Evolutionary conservation across 2,329 filamentous ascomycete species (phyloP).

Genomic region (Coniochaeta hoffmannii): DNA sequence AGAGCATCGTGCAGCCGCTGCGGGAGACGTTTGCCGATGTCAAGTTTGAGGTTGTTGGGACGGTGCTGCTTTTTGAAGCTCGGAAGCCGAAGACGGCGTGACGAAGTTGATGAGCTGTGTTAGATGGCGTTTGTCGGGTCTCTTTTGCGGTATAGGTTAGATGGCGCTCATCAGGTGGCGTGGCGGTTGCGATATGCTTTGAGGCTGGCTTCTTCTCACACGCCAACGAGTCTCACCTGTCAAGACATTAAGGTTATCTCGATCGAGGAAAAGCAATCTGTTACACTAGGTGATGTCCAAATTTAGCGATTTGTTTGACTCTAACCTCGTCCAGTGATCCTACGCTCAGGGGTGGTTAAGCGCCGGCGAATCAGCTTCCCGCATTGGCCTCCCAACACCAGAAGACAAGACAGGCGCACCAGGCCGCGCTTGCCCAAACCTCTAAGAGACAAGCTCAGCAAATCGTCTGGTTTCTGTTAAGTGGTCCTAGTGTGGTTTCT

Average conservation of each 20-base stretch:
- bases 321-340: background rate
- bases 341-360: background rate
- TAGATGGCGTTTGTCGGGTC: background rate
- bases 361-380: background rate
- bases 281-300: background rate
- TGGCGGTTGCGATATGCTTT: background rate
- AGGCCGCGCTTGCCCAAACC: background rate
- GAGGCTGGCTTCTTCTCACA: too few species aligned
- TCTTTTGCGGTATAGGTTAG: background rate
- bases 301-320: background rate
- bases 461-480: background rate
- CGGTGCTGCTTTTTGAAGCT: background rate
- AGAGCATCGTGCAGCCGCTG: background rate
- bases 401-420: background rate
- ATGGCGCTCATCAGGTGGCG: background rate
- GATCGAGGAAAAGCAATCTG: too few species aligned
- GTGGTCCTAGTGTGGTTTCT: background rate
- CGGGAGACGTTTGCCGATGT: background rate
- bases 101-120: background rate
- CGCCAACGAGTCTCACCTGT: too few species aligned
- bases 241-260: too few species aligned
- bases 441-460: background rate
- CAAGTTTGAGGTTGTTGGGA: background rate
- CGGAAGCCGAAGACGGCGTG: background rate
- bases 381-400: background rate